Evolutionary conservation across 768 basidiomycete species (phyloP), one percentile per base, ranked within the genome.

Genomic region (Termitomyces heimii): DNA sequence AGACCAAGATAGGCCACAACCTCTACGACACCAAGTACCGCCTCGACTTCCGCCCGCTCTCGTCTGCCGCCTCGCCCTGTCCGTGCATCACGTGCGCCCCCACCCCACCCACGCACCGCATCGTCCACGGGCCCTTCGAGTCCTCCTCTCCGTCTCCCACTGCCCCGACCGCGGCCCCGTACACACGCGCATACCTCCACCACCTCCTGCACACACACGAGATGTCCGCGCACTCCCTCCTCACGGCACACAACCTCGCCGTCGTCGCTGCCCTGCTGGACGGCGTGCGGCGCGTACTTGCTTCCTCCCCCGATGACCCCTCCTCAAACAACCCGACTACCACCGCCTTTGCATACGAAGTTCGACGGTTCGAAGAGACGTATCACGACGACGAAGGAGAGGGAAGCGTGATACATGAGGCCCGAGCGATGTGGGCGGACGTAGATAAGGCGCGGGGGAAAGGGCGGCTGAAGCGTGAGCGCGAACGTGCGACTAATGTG

Each of bases 181-280:
- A 40, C 29, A 43, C 42, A 6, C 40, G 53, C 31, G 34, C 59
- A 26, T 54, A 63, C n/a, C 20, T 44, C 51, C 7, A 8, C 53
- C 24, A 20, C 57, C 61, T 49, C 45, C 4, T 45, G 12, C 85
- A 88, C 52, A 92, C 92, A 6, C 93, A 94, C 69, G 93, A 95
- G 68, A 94, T 95, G 92, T 83, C 86, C 0, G 86, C 90, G 0
- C 90, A 94, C 62, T 66, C 89, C 4, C 68, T 94, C 24, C 79
- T 94, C 18, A 78, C 77, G 12, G 76, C 84, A 71, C 93, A 95
- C 68, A 95, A 94, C 62, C 74, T 92, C 29, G 67, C 80, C 0
- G 79, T 93, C 1, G 71, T 92, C 28, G 80, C 85, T 40, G 67
- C 71, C 1, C 90, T 94, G 66, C 82, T 93, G 45, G 71, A 70